Base-by-base conservation (phyloP, 176 grass and related monocot genomes). In the Lolium multiflorum region DNA sequence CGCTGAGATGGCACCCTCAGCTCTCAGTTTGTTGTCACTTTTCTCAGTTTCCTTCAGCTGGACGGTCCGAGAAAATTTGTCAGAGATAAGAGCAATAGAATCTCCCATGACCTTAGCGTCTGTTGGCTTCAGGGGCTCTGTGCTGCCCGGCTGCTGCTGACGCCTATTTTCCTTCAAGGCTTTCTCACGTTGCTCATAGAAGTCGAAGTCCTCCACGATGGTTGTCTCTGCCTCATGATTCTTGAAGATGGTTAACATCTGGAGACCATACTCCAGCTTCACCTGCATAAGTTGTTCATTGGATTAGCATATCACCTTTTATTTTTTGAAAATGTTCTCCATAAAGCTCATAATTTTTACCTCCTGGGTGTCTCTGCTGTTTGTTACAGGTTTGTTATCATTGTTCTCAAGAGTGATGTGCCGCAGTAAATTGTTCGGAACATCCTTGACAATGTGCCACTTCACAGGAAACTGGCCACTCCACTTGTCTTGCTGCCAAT, bases 401-500 rank as follows among this genome's bases (percentile, higher is more conserved):
- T 94, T 97, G 76, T 97, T 94, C 77, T 94, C 87, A 65, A 97
- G 94, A 86, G 88, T 92, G 67, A 97, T 97, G 91, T 94, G 94
- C 26, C 92, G 80, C 69, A 94, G 80, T 26, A 89, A 85, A 78
- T 94, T 92, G 67, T 94, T 97, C 0, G 92, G 92, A 10, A 97
- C 90, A 81, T 97, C 94, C 87, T 97, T 97, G 52, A 97, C 75
- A 79, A 97, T 84, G 80, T 94, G 94, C 94, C 94, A 97, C 77
- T 92, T 97, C 65, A 97, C 94, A 48, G 94, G 92, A 74, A 97
- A 97, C 71, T 97, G 94, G 10, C 94, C 94, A 71, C 88, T 94
- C 94, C 94, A 97, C 76, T 97, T 94, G 83, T 92, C 90, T 60
- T 94, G 94, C 88, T 97, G 94, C 94, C 94, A 97, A 39, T 92